Evolutionary conservation across 2,329 filamentous ascomycete species (phyloP).

Genomic region (Alternaria sp.): DNA sequence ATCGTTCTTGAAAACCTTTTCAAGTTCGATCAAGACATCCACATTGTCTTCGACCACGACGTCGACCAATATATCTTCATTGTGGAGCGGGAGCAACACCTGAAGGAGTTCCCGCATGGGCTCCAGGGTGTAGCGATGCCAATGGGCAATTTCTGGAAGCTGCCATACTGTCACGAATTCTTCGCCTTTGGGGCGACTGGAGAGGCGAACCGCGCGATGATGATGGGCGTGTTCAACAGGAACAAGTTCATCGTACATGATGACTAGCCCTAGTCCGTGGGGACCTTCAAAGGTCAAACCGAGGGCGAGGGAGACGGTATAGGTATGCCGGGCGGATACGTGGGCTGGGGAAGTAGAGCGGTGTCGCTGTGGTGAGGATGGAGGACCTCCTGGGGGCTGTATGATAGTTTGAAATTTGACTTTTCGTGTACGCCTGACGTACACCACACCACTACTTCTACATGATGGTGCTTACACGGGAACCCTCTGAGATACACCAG

Average conservation of each 20-base stretch:
- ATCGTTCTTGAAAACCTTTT: background rate
- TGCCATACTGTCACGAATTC: background rate
- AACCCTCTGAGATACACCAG: slow-evolving; percentile 53
- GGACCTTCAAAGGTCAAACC: background rate
- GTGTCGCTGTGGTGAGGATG: background rate
- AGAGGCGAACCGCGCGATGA: background rate
- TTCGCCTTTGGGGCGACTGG: background rate
- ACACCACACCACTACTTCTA: background rate
- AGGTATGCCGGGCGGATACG: background rate
- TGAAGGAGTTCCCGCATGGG: background rate
- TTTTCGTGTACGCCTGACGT: background rate
- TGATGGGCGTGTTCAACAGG: background rate
- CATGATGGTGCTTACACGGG: slow-evolving; percentile 46
- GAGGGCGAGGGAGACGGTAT: background rate
- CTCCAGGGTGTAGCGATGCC: background rate
- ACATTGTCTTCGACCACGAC: background rate
- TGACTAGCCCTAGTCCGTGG: background rate
- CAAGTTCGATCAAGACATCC: background rate
- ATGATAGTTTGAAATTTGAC: background rate
- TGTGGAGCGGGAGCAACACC: background rate
- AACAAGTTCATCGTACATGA: background rate
- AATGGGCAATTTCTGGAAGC: background rate
- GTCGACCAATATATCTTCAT: background rate
- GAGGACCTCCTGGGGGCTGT: background rate
- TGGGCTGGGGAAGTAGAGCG: background rate